Percentiles rank a stretch among this genome's conserved stretches.
These are phyloP conservation scores for Venturiaceae sp. DNA, from an alignment of 2,329 filamentous ascomycete genomes.

Conservation along the genomic window DNA sequence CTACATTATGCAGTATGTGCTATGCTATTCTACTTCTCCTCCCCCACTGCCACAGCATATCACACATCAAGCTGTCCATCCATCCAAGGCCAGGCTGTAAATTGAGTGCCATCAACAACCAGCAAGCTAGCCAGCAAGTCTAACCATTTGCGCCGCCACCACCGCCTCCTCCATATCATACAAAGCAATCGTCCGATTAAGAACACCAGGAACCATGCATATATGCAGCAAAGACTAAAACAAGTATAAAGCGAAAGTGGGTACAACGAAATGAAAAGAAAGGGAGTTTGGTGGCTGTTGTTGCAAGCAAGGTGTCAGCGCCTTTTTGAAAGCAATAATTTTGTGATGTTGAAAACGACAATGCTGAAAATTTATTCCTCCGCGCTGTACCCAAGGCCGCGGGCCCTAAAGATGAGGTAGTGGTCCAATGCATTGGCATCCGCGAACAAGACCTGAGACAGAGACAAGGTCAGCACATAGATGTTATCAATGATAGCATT, in stretches of 20 bases:
- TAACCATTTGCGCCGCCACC: background rate
- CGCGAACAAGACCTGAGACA: no score
- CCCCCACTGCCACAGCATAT: background rate
- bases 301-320: background rate
- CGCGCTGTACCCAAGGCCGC: background rate
- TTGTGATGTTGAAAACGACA: background rate
- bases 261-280: background rate
- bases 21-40: background rate
- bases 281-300: background rate
- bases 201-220: background rate
- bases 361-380: background rate
- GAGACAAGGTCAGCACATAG: background rate
- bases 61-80: background rate
- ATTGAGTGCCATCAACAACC: background rate
- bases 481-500: background rate
- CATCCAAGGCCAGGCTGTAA: background rate
- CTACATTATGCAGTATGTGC: background rate
- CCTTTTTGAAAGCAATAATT: background rate
- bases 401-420: no score
- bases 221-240: background rate
- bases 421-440: no score
- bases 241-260: background rate
- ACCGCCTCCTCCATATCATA: background rate
- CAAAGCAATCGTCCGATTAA: background rate
- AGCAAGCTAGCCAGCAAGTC: conserved; percentile 1